A percentile compares a stretch with the other conserved stretches of the same genome.
phyloP scores from a whole-genome alignment of 2,329 filamentous ascomycete species.

The Xylaria sp. region DNA sequence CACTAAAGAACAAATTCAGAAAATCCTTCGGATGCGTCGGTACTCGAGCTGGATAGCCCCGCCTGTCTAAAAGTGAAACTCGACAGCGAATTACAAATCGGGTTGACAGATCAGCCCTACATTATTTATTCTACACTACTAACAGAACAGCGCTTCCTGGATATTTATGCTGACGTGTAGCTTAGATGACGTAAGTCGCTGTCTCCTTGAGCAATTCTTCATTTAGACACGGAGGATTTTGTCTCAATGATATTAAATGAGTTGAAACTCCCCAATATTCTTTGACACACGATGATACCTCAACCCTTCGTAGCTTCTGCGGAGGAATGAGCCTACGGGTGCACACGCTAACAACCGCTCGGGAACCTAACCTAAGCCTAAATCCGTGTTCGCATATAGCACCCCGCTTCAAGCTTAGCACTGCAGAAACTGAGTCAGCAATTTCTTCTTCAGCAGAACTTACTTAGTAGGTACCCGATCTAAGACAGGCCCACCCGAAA shows the following conservation, averaged over 20 bases:
- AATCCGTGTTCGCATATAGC: not conserved
- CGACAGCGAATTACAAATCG: constrained; percentile 31
- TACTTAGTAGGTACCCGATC: not conserved
- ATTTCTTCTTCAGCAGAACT: not conserved
- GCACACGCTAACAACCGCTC: not conserved
- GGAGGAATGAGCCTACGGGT: not conserved
- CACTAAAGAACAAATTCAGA: constrained; percentile 25
- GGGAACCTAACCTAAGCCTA: not conserved
- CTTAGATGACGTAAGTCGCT: constrained; percentile 10
- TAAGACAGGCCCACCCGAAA: not conserved
- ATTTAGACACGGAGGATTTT: not conserved
- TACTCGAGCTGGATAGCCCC: constrained; percentile 18
- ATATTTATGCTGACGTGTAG: not conserved
- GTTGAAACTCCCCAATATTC: not conserved
- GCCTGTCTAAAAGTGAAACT: constrained; percentile 11
- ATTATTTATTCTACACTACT: not conserved
- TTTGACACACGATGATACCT: not conserved
- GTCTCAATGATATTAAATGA: constrained; percentile 2
- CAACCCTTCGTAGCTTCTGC: not conserved
- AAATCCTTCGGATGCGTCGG: constrained; percentile 38
- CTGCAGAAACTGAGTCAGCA: constrained; percentile 32
- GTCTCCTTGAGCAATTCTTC: not conserved
- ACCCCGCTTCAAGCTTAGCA: constrained; percentile 27
- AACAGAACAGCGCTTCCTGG: not conserved
- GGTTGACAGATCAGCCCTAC: constrained; percentile 23